Evolutionary conservation across 176 grass and related monocot species (phyloP).

Genomic region (Puccinellia tenuiflora): DNA sequence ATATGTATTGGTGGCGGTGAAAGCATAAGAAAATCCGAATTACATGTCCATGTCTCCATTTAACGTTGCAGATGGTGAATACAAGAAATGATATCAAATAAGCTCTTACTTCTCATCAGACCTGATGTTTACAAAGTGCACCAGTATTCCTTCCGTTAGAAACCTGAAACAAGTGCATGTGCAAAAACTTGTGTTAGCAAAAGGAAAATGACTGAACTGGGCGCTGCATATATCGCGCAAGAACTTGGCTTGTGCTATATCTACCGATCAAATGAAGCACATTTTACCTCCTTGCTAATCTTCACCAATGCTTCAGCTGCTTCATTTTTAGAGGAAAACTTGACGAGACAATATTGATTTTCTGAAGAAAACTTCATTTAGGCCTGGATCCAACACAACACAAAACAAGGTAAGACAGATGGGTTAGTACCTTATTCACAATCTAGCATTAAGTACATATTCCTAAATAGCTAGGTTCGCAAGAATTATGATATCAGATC

Average conservation of each 20-base stretch:
- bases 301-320: neutral
- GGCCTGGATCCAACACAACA: too few species aligned
- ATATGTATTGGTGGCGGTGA: too few species aligned
- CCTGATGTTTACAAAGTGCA: constrained; percentile 10
- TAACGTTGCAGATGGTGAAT: neutral
- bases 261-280: neutral
- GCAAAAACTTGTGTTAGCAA: neutral
- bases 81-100: neutral
- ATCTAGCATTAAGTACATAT: too few species aligned
- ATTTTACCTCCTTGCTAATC: constrained; percentile 37
- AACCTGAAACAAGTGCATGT: constrained; percentile 12
- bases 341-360: too few species aligned
- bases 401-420: too few species aligned
- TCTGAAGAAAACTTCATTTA: too few species aligned
- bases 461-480: too few species aligned
- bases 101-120: neutral
- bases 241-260: neutral
- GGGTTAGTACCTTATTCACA: too few species aligned
- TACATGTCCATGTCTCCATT: too few species aligned
- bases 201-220: neutral
- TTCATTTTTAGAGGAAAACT: too few species aligned
- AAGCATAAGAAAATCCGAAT: too few species aligned
- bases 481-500: too few species aligned
- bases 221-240: neutral
- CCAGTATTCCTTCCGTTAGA: constrained; percentile 43